Percentiles rank a stretch among this genome's conserved stretches.
phyloP scores from a whole-genome alignment of 352 stramenopile species.

The Pythium aphanidermatum region DNA sequence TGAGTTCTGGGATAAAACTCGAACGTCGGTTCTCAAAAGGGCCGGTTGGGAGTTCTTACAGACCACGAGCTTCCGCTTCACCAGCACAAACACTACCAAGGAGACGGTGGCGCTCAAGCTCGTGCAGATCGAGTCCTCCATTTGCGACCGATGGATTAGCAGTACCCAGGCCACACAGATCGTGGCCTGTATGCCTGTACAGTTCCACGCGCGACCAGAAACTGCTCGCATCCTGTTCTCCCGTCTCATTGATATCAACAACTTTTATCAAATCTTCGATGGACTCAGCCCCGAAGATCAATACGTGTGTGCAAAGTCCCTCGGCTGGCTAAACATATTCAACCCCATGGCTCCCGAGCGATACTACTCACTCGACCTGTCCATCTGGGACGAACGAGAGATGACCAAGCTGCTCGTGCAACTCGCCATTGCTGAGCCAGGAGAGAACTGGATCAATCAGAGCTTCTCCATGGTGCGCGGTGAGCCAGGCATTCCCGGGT shows the following conservation, averaged over 20 bases:
- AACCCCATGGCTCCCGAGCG: slow-evolving; percentile 69
- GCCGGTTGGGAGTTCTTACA: slow-evolving; percentile 27
- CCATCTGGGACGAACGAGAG: slow-evolving; percentile 67
- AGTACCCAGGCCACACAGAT: slow-evolving; percentile 63
- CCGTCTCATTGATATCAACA: slow-evolving; percentile 60
- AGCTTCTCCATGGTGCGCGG: slow-evolving; percentile 43
- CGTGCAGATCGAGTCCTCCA: slow-evolving; percentile 72
- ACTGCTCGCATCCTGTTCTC: slow-evolving; percentile 70
- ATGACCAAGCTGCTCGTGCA: slow-evolving; percentile 76
- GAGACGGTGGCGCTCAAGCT: slow-evolving; percentile 72
- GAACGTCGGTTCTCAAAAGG: slow-evolving; percentile 35
- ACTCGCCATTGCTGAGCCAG: slow-evolving; percentile 70
- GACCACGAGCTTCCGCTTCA: slow-evolving; percentile 39
- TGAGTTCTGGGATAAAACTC: slow-evolving; percentile 49
- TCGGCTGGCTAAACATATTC: slow-evolving; percentile 80
- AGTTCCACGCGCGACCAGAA: slow-evolving; percentile 55
- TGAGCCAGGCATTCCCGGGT: slow-evolving; percentile 63
- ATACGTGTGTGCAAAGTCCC: slow-evolving; percentile 32
- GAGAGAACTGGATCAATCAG: slow-evolving; percentile 84
- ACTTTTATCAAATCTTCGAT: slow-evolving; percentile 63
- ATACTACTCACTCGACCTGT: slow-evolving; percentile 61
- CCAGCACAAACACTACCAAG: slow-evolving; percentile 35
- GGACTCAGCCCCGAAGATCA: slow-evolving; percentile 37
- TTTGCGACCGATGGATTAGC: slow-evolving; percentile 75
- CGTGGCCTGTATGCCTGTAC: slow-evolving; percentile 61